These are phyloP conservation scores for Begonia masoniana DNA, from an alignment of 306 rosid species.

Conservation along the genomic window DNA sequence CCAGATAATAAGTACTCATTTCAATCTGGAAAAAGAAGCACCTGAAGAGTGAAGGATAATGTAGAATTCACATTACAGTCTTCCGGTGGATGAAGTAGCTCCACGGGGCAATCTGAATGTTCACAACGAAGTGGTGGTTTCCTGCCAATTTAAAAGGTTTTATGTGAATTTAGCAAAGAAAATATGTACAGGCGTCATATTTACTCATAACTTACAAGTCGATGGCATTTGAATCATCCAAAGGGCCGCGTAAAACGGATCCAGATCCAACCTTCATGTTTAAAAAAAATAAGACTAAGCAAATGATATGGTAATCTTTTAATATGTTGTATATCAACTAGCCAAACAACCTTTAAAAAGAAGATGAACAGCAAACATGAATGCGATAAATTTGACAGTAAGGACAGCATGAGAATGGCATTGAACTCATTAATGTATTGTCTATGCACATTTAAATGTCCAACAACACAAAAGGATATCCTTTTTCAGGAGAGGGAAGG, in stretches of 20 bases:
- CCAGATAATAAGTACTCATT: slow-evolving; percentile 26
- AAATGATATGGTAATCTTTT: not conserved
- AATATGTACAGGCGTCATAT: not conserved
- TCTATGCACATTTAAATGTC: no score
- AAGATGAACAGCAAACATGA: not conserved
- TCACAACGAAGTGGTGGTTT: slow-evolving; percentile 57
- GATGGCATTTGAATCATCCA: slow-evolving; percentile 33
- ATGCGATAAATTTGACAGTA: no score
- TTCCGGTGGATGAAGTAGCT: slow-evolving; percentile 91
- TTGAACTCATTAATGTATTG: no score
- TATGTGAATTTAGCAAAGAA: slow-evolving; percentile 4
- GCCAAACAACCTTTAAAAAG: not conserved
- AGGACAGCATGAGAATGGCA: no score
- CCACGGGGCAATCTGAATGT: slow-evolving; percentile 63
- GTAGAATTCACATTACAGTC: slow-evolving; percentile 95
- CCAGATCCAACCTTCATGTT: slow-evolving; percentile 67
- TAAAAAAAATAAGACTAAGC: slow-evolving; percentile 17
- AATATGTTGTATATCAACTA: no score
- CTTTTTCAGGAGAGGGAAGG: no score
- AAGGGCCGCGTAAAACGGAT: slow-evolving; percentile 78
- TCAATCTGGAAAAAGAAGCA: slow-evolving; percentile 29
- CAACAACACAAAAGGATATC: no score
- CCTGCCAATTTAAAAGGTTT: slow-evolving; percentile 32
- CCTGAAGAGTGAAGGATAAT: slow-evolving; percentile 94
- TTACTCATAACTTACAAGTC: slow-evolving; percentile 36